Evolutionary conservation across 192 early-diverging fungal genomes (phyloP).

Genomic region (Linnemannia zychae): DNA sequence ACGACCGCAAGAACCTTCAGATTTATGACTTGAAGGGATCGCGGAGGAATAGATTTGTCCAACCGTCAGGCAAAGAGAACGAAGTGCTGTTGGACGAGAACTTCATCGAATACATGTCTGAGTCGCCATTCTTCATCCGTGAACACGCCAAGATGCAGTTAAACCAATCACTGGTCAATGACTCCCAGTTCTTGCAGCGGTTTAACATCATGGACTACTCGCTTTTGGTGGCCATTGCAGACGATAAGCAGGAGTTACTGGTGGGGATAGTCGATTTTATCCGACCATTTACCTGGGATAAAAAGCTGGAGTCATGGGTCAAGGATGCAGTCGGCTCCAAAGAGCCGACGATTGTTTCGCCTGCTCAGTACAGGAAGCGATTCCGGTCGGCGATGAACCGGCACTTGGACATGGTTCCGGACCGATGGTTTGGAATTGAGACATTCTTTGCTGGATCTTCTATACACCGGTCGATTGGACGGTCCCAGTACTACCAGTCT

Average conservation of each 20-base stretch:
- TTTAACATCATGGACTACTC: slow-evolving; percentile 99
- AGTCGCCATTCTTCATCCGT: slow-evolving; percentile 92
- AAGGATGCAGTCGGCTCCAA: slow-evolving; percentile 94
- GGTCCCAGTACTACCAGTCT: slow-evolving; percentile 16
- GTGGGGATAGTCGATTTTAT: slow-evolving; percentile 99
- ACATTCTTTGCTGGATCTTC: slow-evolving; percentile 17
- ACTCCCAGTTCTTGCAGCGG: slow-evolving; percentile 93
- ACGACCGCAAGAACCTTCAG: slow-evolving; percentile 76
- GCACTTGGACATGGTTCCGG: slow-evolving; percentile 62
- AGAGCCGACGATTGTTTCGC: slow-evolving; percentile 96
- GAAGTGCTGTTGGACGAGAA: slow-evolving; percentile 96
- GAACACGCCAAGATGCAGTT: slow-evolving; percentile 91
- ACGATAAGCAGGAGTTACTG: slow-evolving; percentile 86
- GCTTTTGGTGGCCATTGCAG: slow-evolving; percentile 94
- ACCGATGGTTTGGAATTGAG: slow-evolving; percentile 48
- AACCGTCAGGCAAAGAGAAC: slow-evolving; percentile 85
- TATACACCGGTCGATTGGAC: slow-evolving; percentile 33
- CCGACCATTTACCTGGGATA: slow-evolving; percentile 99
- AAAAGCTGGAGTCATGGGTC: slow-evolving; percentile 98
- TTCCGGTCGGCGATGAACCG: slow-evolving; percentile 96
- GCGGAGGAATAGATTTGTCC: slow-evolving; percentile 92
- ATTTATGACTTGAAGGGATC: slow-evolving; percentile 97
- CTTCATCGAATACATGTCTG: slow-evolving; percentile 87
- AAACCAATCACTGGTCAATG: slow-evolving; percentile 89
- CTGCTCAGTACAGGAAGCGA: slow-evolving; percentile 92